Evolutionary conservation across 305 asterid species (phyloP).

Genomic region (Fraxinus baroniana): DNA sequence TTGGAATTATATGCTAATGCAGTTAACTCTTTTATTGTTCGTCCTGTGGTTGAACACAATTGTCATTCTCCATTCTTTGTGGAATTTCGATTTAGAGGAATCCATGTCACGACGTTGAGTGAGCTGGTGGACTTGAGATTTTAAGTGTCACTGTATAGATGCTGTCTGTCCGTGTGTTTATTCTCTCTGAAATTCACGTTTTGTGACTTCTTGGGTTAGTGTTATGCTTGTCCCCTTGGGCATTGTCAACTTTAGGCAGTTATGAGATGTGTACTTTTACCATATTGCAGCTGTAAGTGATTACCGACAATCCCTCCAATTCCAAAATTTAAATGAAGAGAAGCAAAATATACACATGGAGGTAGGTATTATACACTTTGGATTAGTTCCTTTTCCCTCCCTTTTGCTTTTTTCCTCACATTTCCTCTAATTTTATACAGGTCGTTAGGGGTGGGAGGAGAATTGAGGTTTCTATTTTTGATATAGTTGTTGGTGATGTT

Average conservation of each 20-base stretch:
- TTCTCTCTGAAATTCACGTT: not conserved
- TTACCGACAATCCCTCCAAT: conserved; percentile 92
- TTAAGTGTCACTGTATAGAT: not conserved
- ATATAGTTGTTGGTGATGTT: conserved; percentile 83
- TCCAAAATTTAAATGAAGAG: conserved; percentile 93
- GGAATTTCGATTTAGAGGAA: not conserved
- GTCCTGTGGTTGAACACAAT: not conserved
- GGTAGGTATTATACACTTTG: conserved; percentile 38
- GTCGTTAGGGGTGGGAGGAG: conserved; percentile 87
- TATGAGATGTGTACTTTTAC: conserved; percentile 10
- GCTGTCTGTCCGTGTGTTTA: not conserved
- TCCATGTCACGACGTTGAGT: not conserved
- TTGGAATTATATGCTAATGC: not conserved
- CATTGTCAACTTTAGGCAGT: conserved; percentile 14
- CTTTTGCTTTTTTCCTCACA: not conserved
- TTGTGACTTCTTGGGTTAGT: not conserved
- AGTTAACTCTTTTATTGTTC: not conserved
- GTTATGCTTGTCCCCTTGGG: not conserved
- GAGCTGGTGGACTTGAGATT: not conserved
- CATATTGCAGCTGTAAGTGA: conserved; percentile 78
- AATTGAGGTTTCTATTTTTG: conserved; percentile 74
- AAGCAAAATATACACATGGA: conserved; percentile 95
- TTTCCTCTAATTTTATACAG: conserved; percentile 41
- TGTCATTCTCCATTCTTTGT: not conserved
- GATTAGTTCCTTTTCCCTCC: not conserved